Conservation (phyloP, 495 filamentous ascomycete genomes). For the Talaromyces stipitatus region DNA sequence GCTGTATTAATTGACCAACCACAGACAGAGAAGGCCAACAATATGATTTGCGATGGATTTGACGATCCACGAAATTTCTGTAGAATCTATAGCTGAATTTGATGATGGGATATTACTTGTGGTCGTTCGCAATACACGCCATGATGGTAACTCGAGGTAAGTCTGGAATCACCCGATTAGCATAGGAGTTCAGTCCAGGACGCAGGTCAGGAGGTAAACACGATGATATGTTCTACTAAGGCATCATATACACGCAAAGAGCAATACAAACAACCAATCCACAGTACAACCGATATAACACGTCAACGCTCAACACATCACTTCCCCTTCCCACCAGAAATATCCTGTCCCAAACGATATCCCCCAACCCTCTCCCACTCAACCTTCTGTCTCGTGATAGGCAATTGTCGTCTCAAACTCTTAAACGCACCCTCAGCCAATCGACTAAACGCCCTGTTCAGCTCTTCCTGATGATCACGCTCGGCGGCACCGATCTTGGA, state of each 20-base stretch:
- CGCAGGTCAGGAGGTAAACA: background rate
- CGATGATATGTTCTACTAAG: background rate
- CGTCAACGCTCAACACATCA: no score
- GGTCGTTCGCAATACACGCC: no score
- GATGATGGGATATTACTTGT: background rate
- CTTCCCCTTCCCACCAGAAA: constrained; percentile 38
- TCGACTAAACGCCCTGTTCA: constrained; percentile 81
- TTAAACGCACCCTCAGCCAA: constrained; percentile 95
- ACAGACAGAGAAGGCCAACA: background rate
- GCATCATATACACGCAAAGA: background rate
- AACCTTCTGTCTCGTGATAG: constrained; percentile 95
- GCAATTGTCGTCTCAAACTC: constrained; percentile 81
- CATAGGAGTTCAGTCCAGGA: background rate
- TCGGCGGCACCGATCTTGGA: constrained; percentile 70
- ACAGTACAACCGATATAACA: no score
- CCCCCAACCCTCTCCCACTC: constrained; percentile 99
- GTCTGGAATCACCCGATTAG: no score
- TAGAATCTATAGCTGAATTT: no score
- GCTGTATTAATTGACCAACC: background rate
- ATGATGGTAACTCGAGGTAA: no score
- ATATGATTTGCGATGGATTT: no score
- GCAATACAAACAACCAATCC: background rate
- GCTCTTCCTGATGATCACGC: constrained; percentile 90
- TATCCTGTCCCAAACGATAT: constrained; percentile 74
- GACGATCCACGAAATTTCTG: no score